phyloP scores from a whole-genome alignment of 345 rosid genomes.

The Tarenaya hassleriana region DNA sequence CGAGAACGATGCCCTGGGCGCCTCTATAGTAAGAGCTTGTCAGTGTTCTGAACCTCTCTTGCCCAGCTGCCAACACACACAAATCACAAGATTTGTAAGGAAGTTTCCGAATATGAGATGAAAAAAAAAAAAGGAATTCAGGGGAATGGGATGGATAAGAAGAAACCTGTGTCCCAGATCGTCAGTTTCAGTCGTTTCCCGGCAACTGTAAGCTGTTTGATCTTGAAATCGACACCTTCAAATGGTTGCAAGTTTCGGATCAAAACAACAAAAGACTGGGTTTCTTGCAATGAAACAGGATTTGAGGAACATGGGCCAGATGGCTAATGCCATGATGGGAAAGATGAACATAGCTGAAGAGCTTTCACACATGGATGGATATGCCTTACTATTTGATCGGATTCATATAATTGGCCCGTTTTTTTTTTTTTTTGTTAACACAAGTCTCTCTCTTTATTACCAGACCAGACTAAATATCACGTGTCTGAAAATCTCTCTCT shows the following conservation, averaged over 20 bases:
- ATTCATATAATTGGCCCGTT: too few species aligned
- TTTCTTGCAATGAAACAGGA: too few species aligned
- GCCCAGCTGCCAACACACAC: slow-evolving; percentile 68
- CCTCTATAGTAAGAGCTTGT: slow-evolving; percentile 93
- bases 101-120: background rate
- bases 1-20: slow-evolving; percentile 90
- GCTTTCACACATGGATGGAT: too few species aligned
- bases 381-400: too few species aligned
- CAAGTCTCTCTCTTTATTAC: too few species aligned
- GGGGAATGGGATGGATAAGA: background rate
- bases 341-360: too few species aligned
- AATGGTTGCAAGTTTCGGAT: background rate
- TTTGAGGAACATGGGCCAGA: too few species aligned
- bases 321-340: too few species aligned
- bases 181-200: slow-evolving; percentile 87
- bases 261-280: slow-evolving; percentile 9
- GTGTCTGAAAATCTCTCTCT: too few species aligned
- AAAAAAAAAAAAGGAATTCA: background rate
- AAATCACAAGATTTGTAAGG: background rate
- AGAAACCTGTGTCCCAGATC: slow-evolving; percentile 93
- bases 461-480: too few species aligned
- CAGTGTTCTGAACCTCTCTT: slow-evolving; percentile 87
- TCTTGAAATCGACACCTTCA: slow-evolving; percentile 95
- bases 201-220: slow-evolving; percentile 71
- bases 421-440: too few species aligned